Evolutionary conservation across 192 early-diverging fungal genomes (phyloP).

Genomic region (Dissophora globulifera): DNA sequence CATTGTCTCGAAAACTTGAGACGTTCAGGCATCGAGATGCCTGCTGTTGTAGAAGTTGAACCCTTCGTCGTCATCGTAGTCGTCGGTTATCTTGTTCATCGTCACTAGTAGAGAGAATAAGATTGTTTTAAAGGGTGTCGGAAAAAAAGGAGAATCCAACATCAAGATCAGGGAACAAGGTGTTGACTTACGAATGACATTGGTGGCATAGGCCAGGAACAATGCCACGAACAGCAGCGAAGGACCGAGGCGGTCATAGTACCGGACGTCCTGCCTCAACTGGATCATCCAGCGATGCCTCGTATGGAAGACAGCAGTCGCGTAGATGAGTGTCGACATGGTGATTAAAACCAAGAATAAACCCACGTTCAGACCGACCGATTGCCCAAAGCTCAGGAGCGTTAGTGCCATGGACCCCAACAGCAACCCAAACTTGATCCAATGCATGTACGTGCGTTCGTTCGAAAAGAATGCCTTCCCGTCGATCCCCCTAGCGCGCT

Average conservation of each 20-base stretch:
- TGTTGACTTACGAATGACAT: slow-evolving; percentile 45
- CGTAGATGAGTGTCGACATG: slow-evolving; percentile 32
- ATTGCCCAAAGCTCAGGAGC: slow-evolving; percentile 71
- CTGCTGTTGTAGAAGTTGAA: slow-evolving; percentile 8
- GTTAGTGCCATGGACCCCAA: slow-evolving; percentile 73
- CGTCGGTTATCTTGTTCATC: slow-evolving; percentile 8
- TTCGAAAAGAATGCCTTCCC: slow-evolving; percentile 91
- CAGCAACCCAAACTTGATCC: slow-evolving; percentile 78
- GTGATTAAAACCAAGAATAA: slow-evolving; percentile 28
- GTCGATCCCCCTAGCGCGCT: slow-evolving; percentile 28
- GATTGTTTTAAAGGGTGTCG: no score
- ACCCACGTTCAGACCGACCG: slow-evolving; percentile 13
- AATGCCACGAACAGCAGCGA: slow-evolving; percentile 26
- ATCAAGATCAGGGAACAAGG: no score
- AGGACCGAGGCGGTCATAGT: slow-evolving; percentile 32
- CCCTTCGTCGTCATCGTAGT: slow-evolving; percentile 10
- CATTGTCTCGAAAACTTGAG: not conserved
- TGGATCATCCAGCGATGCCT: slow-evolving; percentile 39
- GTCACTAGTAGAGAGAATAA: slow-evolving; percentile 9
- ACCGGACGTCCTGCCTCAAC: slow-evolving; percentile 23
- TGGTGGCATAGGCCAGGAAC: slow-evolving; percentile 36
- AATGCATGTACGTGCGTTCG: slow-evolving; percentile 88
- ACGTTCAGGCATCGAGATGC: slow-evolving; percentile 4
- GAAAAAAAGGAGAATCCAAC: no score
- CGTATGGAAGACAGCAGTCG: slow-evolving; percentile 30